Base-by-base conservation (phyloP, 345 rosid genomes). In the Melaleuca quinquenervia region DNA sequence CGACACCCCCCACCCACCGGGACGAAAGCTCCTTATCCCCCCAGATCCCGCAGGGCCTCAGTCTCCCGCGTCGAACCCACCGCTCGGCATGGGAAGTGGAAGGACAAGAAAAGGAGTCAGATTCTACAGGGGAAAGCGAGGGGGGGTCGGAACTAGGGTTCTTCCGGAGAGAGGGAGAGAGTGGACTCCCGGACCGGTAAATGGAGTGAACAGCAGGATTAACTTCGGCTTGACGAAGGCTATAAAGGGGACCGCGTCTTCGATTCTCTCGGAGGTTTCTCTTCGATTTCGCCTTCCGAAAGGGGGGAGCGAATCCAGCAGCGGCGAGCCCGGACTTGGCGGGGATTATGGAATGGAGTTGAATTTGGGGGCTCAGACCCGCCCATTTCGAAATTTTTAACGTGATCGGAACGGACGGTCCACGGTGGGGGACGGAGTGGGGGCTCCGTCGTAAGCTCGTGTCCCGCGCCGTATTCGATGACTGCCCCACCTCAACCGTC, bases 331-430 rank as follows among this genome's bases (percentile, higher is more conserved):
- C 84, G 87, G 87, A 82, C 82, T 60, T 32, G 52, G 84, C 84
- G 75, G 70, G 86, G 50, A 20, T 85, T 86, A 55, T 86, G 75
- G 82, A 82, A 44, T 80, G 58, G 84, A 82, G 87, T 82, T 86
- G 45, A 86, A 44, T 86, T 60, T 24, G 60, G 78, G 53, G 60
- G 29, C 36, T 86, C 84, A 50, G 50, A 58, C 82, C 87, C 87
- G 41, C 54, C 32, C 83, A 13, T 48, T 82, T 45, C 50, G 27
- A 15, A 52, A 50, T 51, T 27, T 12, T 6, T 56, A 56, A 16
- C 82, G n/a, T 76, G 26, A 76, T 4, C 41, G 41, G 41, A 41
- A 41, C 41, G 41, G 41, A 41, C 41, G 41, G 41, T 41, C 41
- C 3, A 2, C 41, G 4, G 41, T 2, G 41, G 41, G 41, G 41